Evolutionary conservation across 2,329 filamentous ascomycete genomes (phyloP).

Genomic region (Neofusicoccum umdonicola): DNA sequence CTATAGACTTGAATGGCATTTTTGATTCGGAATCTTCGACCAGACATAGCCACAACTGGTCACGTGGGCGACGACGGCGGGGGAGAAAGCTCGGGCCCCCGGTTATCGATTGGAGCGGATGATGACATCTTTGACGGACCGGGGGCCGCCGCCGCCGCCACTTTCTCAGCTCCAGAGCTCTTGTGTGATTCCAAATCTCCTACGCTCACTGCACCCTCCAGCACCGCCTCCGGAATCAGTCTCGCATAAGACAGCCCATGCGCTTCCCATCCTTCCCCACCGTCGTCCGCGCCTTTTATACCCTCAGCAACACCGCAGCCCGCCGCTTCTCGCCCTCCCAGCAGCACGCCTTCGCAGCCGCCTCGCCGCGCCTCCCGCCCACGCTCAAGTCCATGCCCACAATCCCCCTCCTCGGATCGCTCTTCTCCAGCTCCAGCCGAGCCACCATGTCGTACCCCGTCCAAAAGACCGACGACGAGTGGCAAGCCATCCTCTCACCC

Average conservation of each 20-base stretch:
- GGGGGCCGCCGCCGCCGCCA: not conserved
- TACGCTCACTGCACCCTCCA: not conserved
- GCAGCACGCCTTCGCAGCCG: slow-evolving; percentile 17
- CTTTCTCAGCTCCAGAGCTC: not conserved
- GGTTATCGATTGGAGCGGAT: slow-evolving; percentile 1
- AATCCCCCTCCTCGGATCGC: slow-evolving; percentile 73
- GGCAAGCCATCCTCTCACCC: slow-evolving; percentile 78
- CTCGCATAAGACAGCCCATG: not conserved
- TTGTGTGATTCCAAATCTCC: not conserved
- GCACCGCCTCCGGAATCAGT: not conserved
- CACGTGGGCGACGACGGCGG: not conserved
- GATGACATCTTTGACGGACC: slow-evolving; percentile 8
- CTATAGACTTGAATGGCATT: too few species aligned
- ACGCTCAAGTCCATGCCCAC: slow-evolving; percentile 62
- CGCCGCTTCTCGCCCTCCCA: slow-evolving; percentile 25
- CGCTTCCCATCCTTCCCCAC: slow-evolving; percentile 23
- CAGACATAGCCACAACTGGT: not conserved
- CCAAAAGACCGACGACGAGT: slow-evolving; percentile 77
- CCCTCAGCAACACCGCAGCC: slow-evolving; percentile 46
- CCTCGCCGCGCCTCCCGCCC: slow-evolving; percentile 34
- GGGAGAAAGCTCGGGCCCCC: not conserved
- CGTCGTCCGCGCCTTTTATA: slow-evolving; percentile 48
- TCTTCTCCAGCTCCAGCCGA: slow-evolving; percentile 62
- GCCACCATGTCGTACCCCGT: slow-evolving; percentile 65
- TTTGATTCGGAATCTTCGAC: too few species aligned